A percentile compares a stretch with the other conserved stretches of the same genome.
phyloP scores from a whole-genome alignment of 768 basidiomycete species.

The Pisolithus marmoratus region DNA sequence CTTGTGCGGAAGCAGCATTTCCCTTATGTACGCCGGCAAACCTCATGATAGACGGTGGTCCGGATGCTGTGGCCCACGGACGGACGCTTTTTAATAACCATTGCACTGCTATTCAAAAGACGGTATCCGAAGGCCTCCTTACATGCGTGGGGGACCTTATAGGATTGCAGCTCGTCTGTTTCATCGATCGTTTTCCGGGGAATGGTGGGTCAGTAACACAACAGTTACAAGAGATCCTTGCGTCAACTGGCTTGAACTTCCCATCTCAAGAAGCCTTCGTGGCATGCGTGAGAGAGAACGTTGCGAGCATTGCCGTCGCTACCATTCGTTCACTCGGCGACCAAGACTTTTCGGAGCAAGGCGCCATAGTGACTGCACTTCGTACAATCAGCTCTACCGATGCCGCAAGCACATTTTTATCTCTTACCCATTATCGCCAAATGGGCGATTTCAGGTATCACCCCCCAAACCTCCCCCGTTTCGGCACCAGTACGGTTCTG shows the following conservation, averaged over 20 bases:
- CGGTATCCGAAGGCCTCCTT: conserved; percentile 43
- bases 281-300: conserved; percentile 34
- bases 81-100: conserved; percentile 50
- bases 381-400: conserved; percentile 28
- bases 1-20: conserved; percentile 66
- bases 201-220: conserved; percentile 15
- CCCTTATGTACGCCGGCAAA: conserved; percentile 61
- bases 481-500: conserved; percentile 44
- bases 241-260: conserved; percentile 26
- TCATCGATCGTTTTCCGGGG: conserved; percentile 31
- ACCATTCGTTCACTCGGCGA: conserved; percentile 63
- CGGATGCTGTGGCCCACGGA: conserved; percentile 31
- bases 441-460: conserved; percentile 47
- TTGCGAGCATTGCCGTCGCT: conserved; percentile 53
- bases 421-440: conserved; percentile 48
- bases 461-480: conserved; percentile 61
- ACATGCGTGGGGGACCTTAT: conserved; percentile 68
- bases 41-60: conserved; percentile 39
- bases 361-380: conserved; percentile 47
- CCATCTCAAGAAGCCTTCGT: conserved; percentile 29
- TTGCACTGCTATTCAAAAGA: conserved; percentile 54
- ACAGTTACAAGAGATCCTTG: conserved; percentile 33
- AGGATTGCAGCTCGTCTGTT: conserved; percentile 51
- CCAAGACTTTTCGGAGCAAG: conserved; percentile 51
- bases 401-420: conserved; percentile 41